Base-by-base conservation (phyloP, 179 eudicot genomes). In the Monotropa hypopitys region DNA sequence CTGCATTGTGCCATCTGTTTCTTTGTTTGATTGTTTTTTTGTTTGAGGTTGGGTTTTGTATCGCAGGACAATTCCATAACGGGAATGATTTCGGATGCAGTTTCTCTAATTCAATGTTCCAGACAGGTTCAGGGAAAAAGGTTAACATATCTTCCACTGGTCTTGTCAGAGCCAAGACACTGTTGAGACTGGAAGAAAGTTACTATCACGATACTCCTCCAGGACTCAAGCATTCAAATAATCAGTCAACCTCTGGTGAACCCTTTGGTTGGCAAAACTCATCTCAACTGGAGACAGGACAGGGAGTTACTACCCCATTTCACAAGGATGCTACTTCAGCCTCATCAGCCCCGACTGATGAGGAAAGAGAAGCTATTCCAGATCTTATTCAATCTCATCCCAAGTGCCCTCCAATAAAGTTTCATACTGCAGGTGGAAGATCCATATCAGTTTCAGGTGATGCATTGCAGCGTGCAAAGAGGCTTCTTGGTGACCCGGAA, bases 361-460 rank as follows among this genome's bases (percentile, higher is more conserved):
- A 76, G 26, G 77, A 61, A 65, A 68, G 80, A 23, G 78, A 76
- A 35, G 76, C 72, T 57, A 53, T 70, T 81, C 79, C 87, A 59
- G 75, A 83, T 74, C 49, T 81, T 82, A 42, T 77, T 56, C 83
- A 61, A 42, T 71, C 89, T 75, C 80, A 83, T 43, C 42, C 80
- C 28, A 85, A 85, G 84, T 80, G 84, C 51, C 84, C 97, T 77
- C 88, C 90, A 54, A 81, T 94, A 69, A 89, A 87, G 85, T 92
- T 94, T 82, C 86, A 87, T 20, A 92, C 94, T 79, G 98, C 96
- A 30, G 91, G 97, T 71, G 98, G 98, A 72, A 87, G 94, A 80
- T 90, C 93, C 51, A 83, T 93, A 70, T 89, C 95, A 53, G 97
- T 93, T 80, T 93, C 98, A 63, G 78, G 84, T 77, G 92, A 89